Percentiles rank a stretch among this genome's conserved stretches.
Conservation (phyloP, 2,329 filamentous ascomycete genomes). For the Fusarium fracticaudum region DNA sequence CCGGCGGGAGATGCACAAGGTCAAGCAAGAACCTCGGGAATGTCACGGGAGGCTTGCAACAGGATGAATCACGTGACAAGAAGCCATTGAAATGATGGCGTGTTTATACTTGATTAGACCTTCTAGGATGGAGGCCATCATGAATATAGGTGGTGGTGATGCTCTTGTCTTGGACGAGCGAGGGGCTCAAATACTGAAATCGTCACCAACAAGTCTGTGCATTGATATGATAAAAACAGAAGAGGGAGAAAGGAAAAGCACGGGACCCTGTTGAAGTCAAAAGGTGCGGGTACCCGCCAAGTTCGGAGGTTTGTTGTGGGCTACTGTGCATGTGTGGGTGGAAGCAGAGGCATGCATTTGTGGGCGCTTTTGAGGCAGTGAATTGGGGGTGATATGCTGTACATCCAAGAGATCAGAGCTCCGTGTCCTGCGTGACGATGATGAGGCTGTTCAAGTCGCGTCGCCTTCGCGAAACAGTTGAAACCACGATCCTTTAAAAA, state of each 20-base stretch:
- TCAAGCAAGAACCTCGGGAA: slow-evolving; percentile 43
- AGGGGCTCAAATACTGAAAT: slow-evolving; percentile 17
- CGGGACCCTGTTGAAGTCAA: slow-evolving; percentile 32
- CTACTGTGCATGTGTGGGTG: slow-evolving; percentile 5
- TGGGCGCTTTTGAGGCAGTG: slow-evolving; percentile 2
- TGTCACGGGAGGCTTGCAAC: slow-evolving; percentile 32
- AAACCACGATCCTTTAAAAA: slow-evolving; percentile 1
- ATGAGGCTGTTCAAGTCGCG: not conserved
- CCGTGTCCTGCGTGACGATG: not conserved
- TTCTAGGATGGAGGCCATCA: not conserved
- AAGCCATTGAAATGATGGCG: not conserved
- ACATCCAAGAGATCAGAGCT: not conserved
- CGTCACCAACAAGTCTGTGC: slow-evolving; percentile 31
- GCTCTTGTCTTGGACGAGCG: not conserved
- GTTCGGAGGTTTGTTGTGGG: slow-evolving; percentile 35
- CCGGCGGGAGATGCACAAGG: slow-evolving; percentile 39
- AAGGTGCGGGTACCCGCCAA: slow-evolving; percentile 31
- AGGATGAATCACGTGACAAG: slow-evolving; percentile 21
- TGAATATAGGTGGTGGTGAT: not conserved
- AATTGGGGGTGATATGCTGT: not conserved
- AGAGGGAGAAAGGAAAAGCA: slow-evolving; percentile 5
- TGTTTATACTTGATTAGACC: not conserved
- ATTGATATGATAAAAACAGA: slow-evolving; percentile 22
- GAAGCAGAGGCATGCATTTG: slow-evolving; percentile 18
- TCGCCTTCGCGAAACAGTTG: not conserved